A percentile compares a stretch with the other conserved stretches of the same genome.
Conservation (phyloP, 2,329 filamentous ascomycete species). For the Talaromyces amestolkiae region DNA sequence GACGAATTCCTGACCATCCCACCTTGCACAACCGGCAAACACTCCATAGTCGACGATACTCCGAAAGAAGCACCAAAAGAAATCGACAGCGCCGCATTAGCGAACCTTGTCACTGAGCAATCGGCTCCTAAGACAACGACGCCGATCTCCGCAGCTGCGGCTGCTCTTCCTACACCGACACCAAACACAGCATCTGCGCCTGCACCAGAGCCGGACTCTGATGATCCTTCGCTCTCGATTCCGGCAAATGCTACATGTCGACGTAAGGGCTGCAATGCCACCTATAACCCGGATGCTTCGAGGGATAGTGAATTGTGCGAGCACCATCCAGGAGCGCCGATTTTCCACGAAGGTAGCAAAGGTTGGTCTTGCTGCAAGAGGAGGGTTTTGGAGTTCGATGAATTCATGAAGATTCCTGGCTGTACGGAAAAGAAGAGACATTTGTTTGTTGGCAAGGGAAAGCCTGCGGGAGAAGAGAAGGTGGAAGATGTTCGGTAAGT, state of each 20-base stretch:
- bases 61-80: constrained; percentile 48
- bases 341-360: constrained; percentile 98
- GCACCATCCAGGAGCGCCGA: constrained; percentile 82
- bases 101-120: constrained; percentile 22
- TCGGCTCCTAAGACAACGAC: constrained; percentile 22
- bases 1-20: constrained; percentile 94
- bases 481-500: constrained; percentile 72
- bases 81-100: constrained; percentile 26
- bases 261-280: constrained; percentile 68
- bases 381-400: constrained; percentile 91
- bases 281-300: constrained; percentile 58
- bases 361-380: constrained; percentile 97
- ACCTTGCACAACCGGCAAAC: constrained; percentile 88
- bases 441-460: constrained; percentile 75
- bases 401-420: constrained; percentile 94
- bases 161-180: constrained; percentile 27
- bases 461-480: constrained; percentile 68
- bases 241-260: constrained; percentile 73
- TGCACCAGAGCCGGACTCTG: constrained; percentile 75
- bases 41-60: constrained; percentile 80
- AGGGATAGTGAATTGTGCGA: constrained; percentile 74
- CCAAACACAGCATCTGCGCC: constrained; percentile 30
- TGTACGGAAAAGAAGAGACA: constrained; percentile 80
- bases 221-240: constrained; percentile 73
- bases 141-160: constrained; percentile 29